Evolutionary conservation across 2,329 filamentous ascomycete species (phyloP), one percentile per base, ranked within the genome.

Genomic region (Scedosporium boydii): DNA sequence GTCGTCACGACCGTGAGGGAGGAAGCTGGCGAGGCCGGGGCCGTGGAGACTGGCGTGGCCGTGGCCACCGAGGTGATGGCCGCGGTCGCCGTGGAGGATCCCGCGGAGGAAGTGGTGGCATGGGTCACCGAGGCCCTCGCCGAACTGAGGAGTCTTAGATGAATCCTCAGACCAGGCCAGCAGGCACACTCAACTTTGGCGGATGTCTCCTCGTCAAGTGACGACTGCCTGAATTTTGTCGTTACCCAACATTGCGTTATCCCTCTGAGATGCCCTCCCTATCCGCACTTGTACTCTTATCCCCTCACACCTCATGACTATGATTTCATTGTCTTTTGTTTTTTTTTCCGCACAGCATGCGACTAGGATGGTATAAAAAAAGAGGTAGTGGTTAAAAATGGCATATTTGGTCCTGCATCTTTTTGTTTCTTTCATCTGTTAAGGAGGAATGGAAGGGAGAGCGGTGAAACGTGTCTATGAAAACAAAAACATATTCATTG

Each of bases 1-100:
- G 78, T 61, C 81, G 81, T 62, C 79, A 80, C 68, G 80, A 79
- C 63, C 78, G 82, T 59, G 82, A 84, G 62, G 77, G 77, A 42
- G 75, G 69, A 64, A 69, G 67, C 60, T 70, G 69, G 66, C 73
- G 80, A 42, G 75, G 77, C 44, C 78, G 76, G 42, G 70, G 71
- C 46, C 75, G 80, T 65, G 78, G 79, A 53, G 77, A 80, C 58
- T 74, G 75, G 66, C 77, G 83, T 62, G 81, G 82, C 34, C 77
- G 83, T 64, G 80, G 80, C 44, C 75, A 75, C 64, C 78, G 81
- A 62, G 78, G 81, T 46, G 76, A 78, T 61, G 75, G 75, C 38
- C 69, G 72, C 44, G 74, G 78, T 18, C 74, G 77, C 26, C 74
- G 76, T 18, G 72, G 76, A 42, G 75, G 77, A 56, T 72, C 66